phyloP scores from a whole-genome alignment of 2,329 filamentous ascomycete species.

The Fusarium napiforme region DNA sequence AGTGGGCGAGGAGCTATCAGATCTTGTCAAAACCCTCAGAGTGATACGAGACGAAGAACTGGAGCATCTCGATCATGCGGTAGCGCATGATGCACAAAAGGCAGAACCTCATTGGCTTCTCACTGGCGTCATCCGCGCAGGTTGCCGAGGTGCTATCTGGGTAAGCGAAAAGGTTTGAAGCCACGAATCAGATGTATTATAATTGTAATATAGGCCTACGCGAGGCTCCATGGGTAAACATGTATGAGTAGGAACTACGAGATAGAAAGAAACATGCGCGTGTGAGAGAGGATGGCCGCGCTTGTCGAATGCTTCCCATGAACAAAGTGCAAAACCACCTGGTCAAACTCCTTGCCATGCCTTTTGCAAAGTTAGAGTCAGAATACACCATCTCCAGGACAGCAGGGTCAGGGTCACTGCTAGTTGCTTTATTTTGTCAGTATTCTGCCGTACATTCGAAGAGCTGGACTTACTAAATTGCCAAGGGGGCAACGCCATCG shows the following conservation, averaged over 20 bases:
- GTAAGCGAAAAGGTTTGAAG: slow-evolving; percentile 77
- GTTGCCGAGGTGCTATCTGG: slow-evolving; percentile 93
- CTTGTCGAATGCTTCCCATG: slow-evolving; percentile 32
- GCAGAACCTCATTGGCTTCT: slow-evolving; percentile 90
- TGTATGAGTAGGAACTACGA: slow-evolving; percentile 31
- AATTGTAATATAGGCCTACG: slow-evolving; percentile 39
- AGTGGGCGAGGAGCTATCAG: slow-evolving; percentile 79
- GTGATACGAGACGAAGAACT: slow-evolving; percentile 94
- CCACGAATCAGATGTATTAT: slow-evolving; percentile 41
- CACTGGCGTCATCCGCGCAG: slow-evolving; percentile 87
- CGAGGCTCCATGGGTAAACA: slow-evolving; percentile 17
- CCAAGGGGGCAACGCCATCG: slow-evolving; percentile 92
- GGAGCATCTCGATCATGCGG: slow-evolving; percentile 94
- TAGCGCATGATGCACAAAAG: slow-evolving; percentile 91
- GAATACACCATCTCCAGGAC: slow-evolving; percentile 4
- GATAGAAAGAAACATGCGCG: slow-evolving; percentile 21
- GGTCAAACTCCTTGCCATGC: slow-evolving; percentile 43
- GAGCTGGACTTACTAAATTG: slow-evolving; percentile 83
- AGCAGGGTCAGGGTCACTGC: slow-evolving; percentile 29
- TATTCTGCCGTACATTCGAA: background rate
- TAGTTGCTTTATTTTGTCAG: slow-evolving; percentile 51
- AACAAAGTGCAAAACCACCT: slow-evolving; percentile 24
- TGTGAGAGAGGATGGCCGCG: slow-evolving; percentile 9
- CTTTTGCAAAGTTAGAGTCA: slow-evolving; percentile 16
- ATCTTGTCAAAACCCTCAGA: slow-evolving; percentile 78